Base-by-base conservation (phyloP, 768 basidiomycete genomes). In the Mycena pura region DNA sequence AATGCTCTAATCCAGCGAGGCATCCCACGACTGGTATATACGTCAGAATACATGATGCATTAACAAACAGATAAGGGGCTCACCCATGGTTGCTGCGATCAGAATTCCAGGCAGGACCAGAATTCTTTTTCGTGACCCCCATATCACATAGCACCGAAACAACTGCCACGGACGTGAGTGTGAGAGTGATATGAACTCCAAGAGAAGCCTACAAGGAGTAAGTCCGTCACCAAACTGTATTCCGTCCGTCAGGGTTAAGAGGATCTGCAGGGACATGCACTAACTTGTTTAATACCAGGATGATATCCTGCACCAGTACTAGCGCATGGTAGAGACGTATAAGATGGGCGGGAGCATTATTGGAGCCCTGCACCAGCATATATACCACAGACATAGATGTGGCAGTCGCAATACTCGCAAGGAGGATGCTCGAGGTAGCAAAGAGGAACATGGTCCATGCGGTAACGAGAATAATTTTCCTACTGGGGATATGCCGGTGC, bases 61-160 rank as follows among this genome's bases (percentile, higher is more conserved):
- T n/a, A n/a, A n/a, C n/a, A n/a, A n/a, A n/a, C n/a, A n/a, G n/a
- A n/a, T n/a, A n/a, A n/a, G n/a, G n/a, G n/a, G n/a, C n/a, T n/a
- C 17, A 17, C 3, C 1, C 28, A 56, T 34, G 1, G 54, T 56
- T 15, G 57, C 57, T 3, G 52, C 9, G 31, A 59, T 59, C 32
- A 59, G 7, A 0, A 31, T 17, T 7, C 8, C 43, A 1, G 57
- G 57, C 6, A 59, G 13, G 6, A 59, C 32, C 1, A 59, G 19
- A 11, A 59, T 39, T 38, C 4, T 45, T 14, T 9, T 51, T 34
- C 50, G 57, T 15, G 49, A 44, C 21, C 57, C 57, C 57, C 57
- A 59, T 40, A 59, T 59, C n/a, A 59, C 32, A 46, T 51, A 52
- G 36, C 57, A 59, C 8, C 57, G 49, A 29, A 51, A 51, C 32